Percentiles rank a stretch among this genome's conserved stretches.
Evolutionary conservation across 148 eudicot species (phyloP).

Genomic region (Chenopodium suecicum): DNA sequence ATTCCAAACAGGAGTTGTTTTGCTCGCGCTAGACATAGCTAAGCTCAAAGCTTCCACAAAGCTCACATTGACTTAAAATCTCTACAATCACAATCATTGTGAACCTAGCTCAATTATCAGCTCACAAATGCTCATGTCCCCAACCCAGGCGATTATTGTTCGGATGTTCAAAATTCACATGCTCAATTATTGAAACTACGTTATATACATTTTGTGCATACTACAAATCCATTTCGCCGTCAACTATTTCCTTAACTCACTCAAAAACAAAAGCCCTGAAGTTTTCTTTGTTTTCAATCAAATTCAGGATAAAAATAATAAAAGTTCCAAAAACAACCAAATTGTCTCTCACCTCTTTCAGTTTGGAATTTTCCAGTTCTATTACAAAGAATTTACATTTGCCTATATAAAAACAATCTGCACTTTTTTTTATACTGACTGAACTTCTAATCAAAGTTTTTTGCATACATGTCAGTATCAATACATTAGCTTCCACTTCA

Average conservation of each 20-base stretch:
- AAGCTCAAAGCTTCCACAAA: neutral
- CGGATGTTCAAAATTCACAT: neutral
- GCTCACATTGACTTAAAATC: neutral
- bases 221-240: neutral
- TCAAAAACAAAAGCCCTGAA: neutral
- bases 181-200: neutral
- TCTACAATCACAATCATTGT: neutral
- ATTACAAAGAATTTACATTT: neutral
- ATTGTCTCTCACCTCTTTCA: neutral
- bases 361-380: neutral
- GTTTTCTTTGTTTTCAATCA: neutral
- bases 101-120: neutral
- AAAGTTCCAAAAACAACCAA: neutral
- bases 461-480: constrained; percentile 1
- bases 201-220: neutral
- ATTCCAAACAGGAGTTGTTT: neutral
- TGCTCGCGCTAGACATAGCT: neutral
- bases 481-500: constrained; percentile 14
- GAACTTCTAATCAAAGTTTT: constrained; percentile 23
- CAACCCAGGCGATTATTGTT: neutral
- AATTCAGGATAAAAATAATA: neutral
- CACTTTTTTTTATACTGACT: neutral
- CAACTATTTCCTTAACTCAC: neutral
- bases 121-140: neutral
- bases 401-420: neutral